Percentiles rank a stretch among this genome's conserved stretches.
Evolutionary conservation across 108 stramenopile genomes (phyloP).

Genomic region (Cyclotella kingstonii): DNA sequence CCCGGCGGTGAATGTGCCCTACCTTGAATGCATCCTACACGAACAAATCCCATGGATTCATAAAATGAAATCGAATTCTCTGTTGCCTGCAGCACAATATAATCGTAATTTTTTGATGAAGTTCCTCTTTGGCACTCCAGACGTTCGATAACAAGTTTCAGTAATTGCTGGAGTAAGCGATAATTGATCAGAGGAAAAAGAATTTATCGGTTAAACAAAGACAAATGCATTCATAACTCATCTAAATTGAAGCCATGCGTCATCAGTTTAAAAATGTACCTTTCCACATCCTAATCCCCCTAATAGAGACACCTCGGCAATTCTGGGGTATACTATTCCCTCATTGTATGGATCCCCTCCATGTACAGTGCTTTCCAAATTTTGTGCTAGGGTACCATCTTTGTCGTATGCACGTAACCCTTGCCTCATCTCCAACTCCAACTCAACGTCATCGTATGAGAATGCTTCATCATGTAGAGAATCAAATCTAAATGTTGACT

Average conservation of each 20-base stretch:
- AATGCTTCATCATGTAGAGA: slow-evolving; percentile 75
- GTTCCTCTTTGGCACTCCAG: slow-evolving; percentile 63
- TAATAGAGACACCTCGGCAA: slow-evolving; percentile 86
- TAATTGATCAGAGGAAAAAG: neutral
- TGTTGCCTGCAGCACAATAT: slow-evolving; percentile 85
- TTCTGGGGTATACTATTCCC: slow-evolving; percentile 88
- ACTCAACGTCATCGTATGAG: slow-evolving; percentile 54
- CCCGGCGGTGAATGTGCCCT: slow-evolving; percentile 17
- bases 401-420: slow-evolving; percentile 55
- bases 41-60: slow-evolving; percentile 82
- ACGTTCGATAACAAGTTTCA: slow-evolving; percentile 76
- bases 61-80: slow-evolving; percentile 90
- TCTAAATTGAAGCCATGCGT: no score
- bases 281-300: slow-evolving; percentile 79
- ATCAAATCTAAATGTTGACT: slow-evolving; percentile 89
- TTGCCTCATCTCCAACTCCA: slow-evolving; percentile 38
- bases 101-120: slow-evolving; percentile 74
- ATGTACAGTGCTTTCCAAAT: slow-evolving; percentile 67
- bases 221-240: no score
- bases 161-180: slow-evolving; percentile 40
- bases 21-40: slow-evolving; percentile 64
- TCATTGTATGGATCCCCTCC: slow-evolving; percentile 87
- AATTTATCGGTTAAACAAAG: no score
- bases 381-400: slow-evolving; percentile 61
- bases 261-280: slow-evolving; percentile 38